Base-by-base conservation (phyloP, 169 alveolate genomes). In the Theileria orientalis region DNA sequence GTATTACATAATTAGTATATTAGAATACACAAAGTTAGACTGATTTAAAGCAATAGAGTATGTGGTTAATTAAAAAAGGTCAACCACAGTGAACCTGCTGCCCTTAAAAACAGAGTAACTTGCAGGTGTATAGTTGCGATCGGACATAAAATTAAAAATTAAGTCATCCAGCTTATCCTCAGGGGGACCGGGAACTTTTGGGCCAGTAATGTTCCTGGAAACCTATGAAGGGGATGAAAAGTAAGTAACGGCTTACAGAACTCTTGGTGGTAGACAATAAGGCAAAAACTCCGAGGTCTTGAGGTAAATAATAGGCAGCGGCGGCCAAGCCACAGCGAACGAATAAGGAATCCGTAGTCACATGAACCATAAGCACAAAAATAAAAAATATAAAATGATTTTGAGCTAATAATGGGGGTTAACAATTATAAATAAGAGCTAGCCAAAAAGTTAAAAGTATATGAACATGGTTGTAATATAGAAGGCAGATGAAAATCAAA, bases 281-380 rank as follows among this genome's bases (percentile, higher is more conserved):
- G 9, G 78, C 44, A 23, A 54, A 47, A 14, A 80, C 68, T 13
- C 83, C 88, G n/a, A 80, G 11, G 37, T 80, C 88, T 66, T 80
- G 88, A 6, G 88, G 88, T 3, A 80, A 27, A 47, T 80, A 80
- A 64, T 80, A 80, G 0, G 67, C 30, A 2, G 74, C 71, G 3
- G 88, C 88, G 8, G 88, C 83, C 16, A 72, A 42, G 1, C 77
- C 76, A 49, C 88, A 80, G 35, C 56, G 75, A 6, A 80, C 66
- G 23, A 80, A 71, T 27, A 80, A 42, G 5, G 88, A 80, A 29
- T 72, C 73, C 16, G 79, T 51, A 1, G 47, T 74, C 2, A 80
- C 25, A 11, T 46, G 25, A 14, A 46, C 62, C 86, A 78, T 78
- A 0, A n/a, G n/a, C n/a, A n/a, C n/a, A n/a, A n/a, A n/a, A n/a